These are phyloP conservation scores for Dictyostelium purpureum DNA, from an alignment of 78 protist genomes.

Conservation along the genomic window DNA sequence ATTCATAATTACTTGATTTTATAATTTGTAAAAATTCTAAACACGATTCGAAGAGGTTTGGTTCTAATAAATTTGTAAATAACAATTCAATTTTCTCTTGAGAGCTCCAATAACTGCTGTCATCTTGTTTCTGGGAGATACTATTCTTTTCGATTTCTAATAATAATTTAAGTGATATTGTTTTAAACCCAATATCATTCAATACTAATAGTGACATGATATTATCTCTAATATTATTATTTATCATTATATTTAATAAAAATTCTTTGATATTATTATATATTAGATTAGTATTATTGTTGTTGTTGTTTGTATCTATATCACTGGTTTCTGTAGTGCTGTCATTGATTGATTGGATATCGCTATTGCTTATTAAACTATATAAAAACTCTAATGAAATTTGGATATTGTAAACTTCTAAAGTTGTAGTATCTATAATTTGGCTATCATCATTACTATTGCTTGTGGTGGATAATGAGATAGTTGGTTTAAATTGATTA, in stretches of 20 bases:
- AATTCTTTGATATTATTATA: background rate
- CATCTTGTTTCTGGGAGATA: background rate
- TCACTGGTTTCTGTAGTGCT: background rate
- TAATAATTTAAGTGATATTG: slow-evolving; percentile 14
- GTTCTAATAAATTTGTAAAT: background rate
- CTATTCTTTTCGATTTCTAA: background rate
- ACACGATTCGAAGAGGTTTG: slow-evolving; percentile 11
- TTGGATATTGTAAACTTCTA: background rate
- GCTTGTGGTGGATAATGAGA: no score
- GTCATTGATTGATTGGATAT: background rate
- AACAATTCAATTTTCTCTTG: slow-evolving; percentile 8
- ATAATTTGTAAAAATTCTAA: slow-evolving; percentile 9
- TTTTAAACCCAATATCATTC: background rate
- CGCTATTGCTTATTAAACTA: background rate
- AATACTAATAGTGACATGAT: background rate
- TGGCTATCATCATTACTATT: background rate
- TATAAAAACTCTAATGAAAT: background rate
- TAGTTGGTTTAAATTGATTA: no score
- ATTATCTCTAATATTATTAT: background rate
- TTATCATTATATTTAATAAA: background rate
- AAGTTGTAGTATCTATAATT: background rate
- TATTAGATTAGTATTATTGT: background rate
- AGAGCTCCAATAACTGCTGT: background rate
- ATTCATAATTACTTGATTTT: background rate
- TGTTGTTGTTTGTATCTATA: background rate